These are phyloP conservation scores for Amylostereum chailletii DNA, from an alignment of 1,284 basidiomycete genomes.

Conservation along the genomic window DNA sequence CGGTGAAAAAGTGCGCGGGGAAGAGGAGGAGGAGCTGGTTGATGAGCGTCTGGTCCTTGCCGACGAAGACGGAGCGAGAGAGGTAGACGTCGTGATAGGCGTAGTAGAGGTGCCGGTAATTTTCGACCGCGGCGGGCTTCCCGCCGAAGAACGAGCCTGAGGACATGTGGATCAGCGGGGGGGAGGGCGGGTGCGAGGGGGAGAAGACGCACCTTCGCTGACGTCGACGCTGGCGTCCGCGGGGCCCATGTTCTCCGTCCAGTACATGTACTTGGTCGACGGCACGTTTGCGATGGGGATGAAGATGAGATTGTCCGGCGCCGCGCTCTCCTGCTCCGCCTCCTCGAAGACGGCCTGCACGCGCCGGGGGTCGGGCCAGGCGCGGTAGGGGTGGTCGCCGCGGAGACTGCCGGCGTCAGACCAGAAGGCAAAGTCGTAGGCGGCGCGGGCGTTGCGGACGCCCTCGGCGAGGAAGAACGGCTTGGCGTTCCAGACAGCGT, in stretches of 20 bases:
- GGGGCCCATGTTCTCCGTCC: conserved; percentile 37
- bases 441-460: conserved; percentile 20
- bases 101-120: conserved; percentile 37
- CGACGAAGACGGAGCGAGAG: conserved; percentile 34
- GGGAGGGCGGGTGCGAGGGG: no score
- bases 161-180: background rate
- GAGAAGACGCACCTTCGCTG: conserved; percentile 30
- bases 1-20: conserved; percentile 33
- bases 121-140: conserved; percentile 27
- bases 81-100: conserved; percentile 41
- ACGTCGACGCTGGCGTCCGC: conserved; percentile 31
- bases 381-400: conserved; percentile 25
- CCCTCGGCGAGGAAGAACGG: conserved; percentile 38
- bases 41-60: conserved; percentile 45
- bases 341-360: conserved; percentile 32
- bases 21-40: conserved; percentile 40
- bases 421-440: conserved; percentile 45
- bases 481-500: conserved; percentile 46
- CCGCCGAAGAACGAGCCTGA: conserved; percentile 51
- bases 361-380: conserved; percentile 35
- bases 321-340: conserved; percentile 13
- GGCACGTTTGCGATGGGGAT: conserved; percentile 32
- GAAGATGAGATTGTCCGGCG: conserved; percentile 32
- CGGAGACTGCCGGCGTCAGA: conserved; percentile 43
- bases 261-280: conserved; percentile 19